These are phyloP conservation scores for Nicotiana tabacum DNA, from an alignment of 257 asterid species.

Conservation along the genomic window DNA sequence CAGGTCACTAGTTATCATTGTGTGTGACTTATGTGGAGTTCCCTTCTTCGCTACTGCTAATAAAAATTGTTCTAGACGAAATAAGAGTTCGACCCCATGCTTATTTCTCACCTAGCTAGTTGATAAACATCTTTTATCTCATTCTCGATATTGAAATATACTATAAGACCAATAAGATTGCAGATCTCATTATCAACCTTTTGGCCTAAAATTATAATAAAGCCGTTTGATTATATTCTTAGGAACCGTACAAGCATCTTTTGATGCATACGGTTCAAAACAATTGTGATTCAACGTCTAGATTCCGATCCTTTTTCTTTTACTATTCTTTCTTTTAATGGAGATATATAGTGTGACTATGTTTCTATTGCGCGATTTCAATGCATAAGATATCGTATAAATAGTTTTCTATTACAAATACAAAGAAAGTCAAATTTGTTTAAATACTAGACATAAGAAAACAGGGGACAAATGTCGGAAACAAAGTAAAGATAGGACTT, in stretches of 20 bases:
- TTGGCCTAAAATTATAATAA: neutral
- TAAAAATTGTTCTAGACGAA: neutral
- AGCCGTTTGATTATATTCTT: neutral
- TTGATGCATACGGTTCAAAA: neutral
- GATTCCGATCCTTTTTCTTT: neutral
- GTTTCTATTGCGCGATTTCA: neutral
- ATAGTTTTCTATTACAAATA: neutral
- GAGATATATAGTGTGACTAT: neutral
- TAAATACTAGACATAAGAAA: neutral
- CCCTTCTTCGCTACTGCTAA: neutral
- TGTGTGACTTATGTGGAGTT: neutral
- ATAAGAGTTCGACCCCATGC: neutral
- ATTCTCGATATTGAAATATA: neutral
- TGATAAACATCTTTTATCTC: neutral
- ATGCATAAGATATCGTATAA: neutral
- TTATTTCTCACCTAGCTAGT: neutral
- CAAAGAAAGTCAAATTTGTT: neutral
- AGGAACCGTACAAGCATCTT: neutral
- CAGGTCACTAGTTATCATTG: too few relatives aligned
- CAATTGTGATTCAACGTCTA: too few relatives aligned
- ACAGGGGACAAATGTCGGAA: neutral
- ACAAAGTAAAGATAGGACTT: neutral
- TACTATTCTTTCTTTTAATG: neutral
- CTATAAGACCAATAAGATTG: neutral
- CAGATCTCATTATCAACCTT: neutral